phyloP scores from a whole-genome alignment of 2,329 filamentous ascomycete species.

The Pezicula radicicola region DNA sequence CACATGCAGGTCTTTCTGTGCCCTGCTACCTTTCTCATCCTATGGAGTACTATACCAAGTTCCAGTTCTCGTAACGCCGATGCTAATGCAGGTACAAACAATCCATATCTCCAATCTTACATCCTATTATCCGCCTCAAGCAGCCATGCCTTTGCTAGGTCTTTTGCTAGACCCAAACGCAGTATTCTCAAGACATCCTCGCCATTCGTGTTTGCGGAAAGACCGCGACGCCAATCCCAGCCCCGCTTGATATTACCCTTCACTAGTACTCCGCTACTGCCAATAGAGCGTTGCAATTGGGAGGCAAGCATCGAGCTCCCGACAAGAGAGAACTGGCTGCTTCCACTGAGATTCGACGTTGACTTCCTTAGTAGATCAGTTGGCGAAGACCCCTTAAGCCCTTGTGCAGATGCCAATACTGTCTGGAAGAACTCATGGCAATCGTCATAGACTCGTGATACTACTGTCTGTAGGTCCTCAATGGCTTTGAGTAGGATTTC shows the following conservation, averaged over 20 bases:
- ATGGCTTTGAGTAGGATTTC: conserved; percentile 73
- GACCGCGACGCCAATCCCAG: conserved; percentile 69
- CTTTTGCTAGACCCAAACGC: conserved; percentile 70
- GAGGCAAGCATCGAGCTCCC: conserved; percentile 70
- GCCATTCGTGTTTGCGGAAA: conserved; percentile 56
- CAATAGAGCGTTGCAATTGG: conserved; percentile 57
- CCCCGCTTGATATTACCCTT: conserved; percentile 51
- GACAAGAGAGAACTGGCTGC: conserved; percentile 57
- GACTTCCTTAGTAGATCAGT: conserved; percentile 66
- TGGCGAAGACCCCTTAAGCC: conserved; percentile 59
- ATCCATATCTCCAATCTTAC: conserved; percentile 13
- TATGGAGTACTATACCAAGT: too few species aligned
- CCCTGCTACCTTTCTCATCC: too few species aligned
- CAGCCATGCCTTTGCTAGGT: conserved; percentile 69
- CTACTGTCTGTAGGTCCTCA: conserved; percentile 76
- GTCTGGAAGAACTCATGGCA: conserved; percentile 78
- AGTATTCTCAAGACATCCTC: conserved; percentile 70
- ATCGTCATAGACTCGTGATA: conserved; percentile 66
- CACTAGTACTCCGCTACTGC: conserved; percentile 48
- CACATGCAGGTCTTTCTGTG: too few species aligned
- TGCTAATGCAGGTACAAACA: too few species aligned
- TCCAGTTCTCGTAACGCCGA: too few species aligned
- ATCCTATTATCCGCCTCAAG: conserved; percentile 53
- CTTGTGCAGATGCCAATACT: conserved; percentile 68
- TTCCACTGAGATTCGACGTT: conserved; percentile 50